Evolutionary conservation across 306 rosid genomes (phyloP), one percentile per base, ranked within the genome.

Genomic region (Crataegus laevigata): DNA sequence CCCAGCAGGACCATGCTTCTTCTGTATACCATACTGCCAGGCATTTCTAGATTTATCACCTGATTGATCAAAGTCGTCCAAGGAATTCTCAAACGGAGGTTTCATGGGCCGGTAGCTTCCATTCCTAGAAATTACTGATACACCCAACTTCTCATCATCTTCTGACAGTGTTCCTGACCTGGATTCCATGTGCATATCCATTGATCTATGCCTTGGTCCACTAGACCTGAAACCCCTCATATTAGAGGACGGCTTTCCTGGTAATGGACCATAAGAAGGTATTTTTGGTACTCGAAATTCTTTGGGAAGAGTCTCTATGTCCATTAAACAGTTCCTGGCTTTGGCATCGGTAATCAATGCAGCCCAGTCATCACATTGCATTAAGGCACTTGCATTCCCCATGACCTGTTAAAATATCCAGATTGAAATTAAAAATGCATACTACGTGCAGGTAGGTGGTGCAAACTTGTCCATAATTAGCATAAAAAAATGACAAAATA

Each of bases 281-380:
- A 83, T 93, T 76, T 89, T 94, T 24, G 81, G 71, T 52, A 76
- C 87, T 78, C 88, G 54, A 75, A 94, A 91, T 34, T 94, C 98
- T 77, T 94, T 94, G 1, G 98, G 98, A 60, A 94, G 86, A 75
- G 96, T 83, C 66, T 94, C 98, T 88, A 92, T 92, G 72, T 91
- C 93, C 96, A 85, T 81, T 67, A 86, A 91, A 88, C 97, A 91
- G 73, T 83, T 91, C 85, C 96, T 85, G 64, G 89, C 68, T 82
- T 85, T 94, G 42, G 96, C 96, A 89, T 91, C 98, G 25, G 80
- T 24, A 69, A 94, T 88, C 84, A 94, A 84, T 1, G 97, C 89
- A 70, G 89, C 96, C 98, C 98, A 94, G 75, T 94, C 98, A 1
- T 94, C 97, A 15, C 96, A 89, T 47, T 91, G 93, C 78, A 80